Conservation (phyloP, 202 grass and related monocot species). For the Elaeis oleifera region DNA sequence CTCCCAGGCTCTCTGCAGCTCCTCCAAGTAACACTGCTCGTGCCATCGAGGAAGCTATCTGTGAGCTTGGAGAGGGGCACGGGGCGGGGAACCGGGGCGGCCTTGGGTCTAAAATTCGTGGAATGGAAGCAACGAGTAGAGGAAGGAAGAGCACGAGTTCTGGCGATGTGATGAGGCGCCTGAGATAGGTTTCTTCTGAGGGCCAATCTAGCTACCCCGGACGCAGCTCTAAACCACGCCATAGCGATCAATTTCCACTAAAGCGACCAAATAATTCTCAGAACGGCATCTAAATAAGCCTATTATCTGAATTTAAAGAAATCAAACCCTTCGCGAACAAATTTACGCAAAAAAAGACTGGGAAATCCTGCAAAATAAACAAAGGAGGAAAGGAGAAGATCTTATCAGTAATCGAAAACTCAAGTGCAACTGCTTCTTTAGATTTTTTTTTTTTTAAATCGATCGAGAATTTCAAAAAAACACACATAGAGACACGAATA, state of each 20-base stretch:
- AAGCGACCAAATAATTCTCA: too few relatives aligned
- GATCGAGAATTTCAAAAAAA: too few relatives aligned
- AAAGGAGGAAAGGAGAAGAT: too few relatives aligned
- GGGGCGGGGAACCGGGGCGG: conserved; percentile 37
- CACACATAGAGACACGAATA: too few relatives aligned
- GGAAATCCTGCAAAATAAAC: too few relatives aligned
- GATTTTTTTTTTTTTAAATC: too few relatives aligned
- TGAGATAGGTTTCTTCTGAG: conserved; percentile 50
- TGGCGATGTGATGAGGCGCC: conserved; percentile 14
- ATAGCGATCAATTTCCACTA: conserved; percentile 22
- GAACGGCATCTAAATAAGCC: too few relatives aligned
- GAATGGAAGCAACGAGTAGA: conserved; percentile 50
- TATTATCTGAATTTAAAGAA: too few relatives aligned
- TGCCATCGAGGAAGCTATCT: conserved; percentile 91
- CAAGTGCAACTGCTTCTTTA: too few relatives aligned
- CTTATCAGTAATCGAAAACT: too few relatives aligned
- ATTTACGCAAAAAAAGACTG: too few relatives aligned
- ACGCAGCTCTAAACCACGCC: conserved; percentile 72
- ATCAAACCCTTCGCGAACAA: too few relatives aligned
- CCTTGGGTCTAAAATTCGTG: conserved; percentile 23
- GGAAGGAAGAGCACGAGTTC: conserved; percentile 9
- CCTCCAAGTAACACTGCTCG: conserved; percentile 96
- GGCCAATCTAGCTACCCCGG: conserved; percentile 46
- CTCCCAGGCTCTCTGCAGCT: conserved; percentile 86
- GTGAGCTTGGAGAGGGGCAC: conserved; percentile 77